Base-by-base conservation (phyloP, 345 rosid genomes). In the Diplotaxis tenuifolia region DNA sequence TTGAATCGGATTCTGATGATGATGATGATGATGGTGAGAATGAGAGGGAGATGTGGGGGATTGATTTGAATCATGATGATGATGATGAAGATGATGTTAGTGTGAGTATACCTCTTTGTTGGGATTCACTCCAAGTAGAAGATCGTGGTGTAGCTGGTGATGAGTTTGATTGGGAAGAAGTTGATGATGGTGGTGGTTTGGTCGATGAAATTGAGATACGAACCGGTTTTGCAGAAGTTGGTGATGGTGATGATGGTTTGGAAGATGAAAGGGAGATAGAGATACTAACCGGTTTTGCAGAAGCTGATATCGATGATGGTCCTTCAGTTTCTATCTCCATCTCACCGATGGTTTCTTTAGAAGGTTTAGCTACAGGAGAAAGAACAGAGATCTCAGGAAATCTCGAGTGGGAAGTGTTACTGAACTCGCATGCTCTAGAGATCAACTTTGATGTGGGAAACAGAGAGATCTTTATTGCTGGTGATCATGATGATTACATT, bases 151-250 rank as follows among this genome's bases (percentile, higher is more conserved):
- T 85, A 23, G 69, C 74, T 34, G 77, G 77, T 76, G 98, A 89
- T 70, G 96, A 91, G 29, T 88, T 89, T 16, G 98, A 91, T 79
- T 94, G 98, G 98, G 98, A 91, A 78, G 97, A 94, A 81, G 91
- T 93, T 32, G 92, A 89, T 77, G 92, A 78, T 42, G 76, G 40
- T 57, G 75, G 34, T 36, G 70, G 56, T 52, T 52, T 81, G 8
- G 69, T 70, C 16, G 93, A 89, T 32, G 97, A 91, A 70, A 86
- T 90, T 50, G 49, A 94, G 73, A 77, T 82, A 58, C 73, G 83
- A 38, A 91, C 81, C 52, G 80, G 84, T 80, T 83, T 83, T 75
- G 80, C 87, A 78, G 97, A 91, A 81, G 89, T 93, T 25, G 92
- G 88, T 75, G 92, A 78, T 34, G 75, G 36, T 56, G 74, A 82